Base-by-base conservation (phyloP, 1,139 yeast species). In the Geotrichum aggregatum region DNA sequence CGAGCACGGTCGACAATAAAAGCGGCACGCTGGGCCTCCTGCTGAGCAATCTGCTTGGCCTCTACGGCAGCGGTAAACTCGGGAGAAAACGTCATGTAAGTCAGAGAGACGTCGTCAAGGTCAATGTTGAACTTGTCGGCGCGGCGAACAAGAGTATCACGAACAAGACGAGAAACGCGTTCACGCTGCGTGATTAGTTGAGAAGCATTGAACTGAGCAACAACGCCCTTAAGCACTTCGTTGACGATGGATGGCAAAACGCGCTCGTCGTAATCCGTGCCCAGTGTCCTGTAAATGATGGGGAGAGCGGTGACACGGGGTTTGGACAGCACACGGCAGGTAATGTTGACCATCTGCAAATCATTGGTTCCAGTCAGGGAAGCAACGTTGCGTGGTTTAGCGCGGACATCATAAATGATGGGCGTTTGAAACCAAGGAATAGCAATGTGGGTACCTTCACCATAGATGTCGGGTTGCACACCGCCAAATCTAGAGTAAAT, bases 31-130 rank as follows among this genome's bases (percentile, higher is more conserved):
- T 92, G 97, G 28, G 98, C 98, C 69, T 92, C 98, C 75, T 92
- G 99, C 72, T 94, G 98, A 34, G 99, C 98, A 70, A 92, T 92
- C 74, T 92, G 98, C 73, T 92, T 92, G 55, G 97, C 96, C 74
- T 92, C 99, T 50, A 92, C 99, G 1, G 99, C 98, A 46, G 85
- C 83, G 52, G 98, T 91, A 71, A 92, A 92, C 71, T 92, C 98
- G 24, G 99, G 99, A 2, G 96, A 87, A 71, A 92, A 92, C 1
- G 97, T 87, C 97, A 92, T 94, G 65, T 75, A 87, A 1, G 98
- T 92, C 66, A 91, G 79, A 5, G 98, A 92, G 47, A 94, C 98
- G 71, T 92, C 98, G 70, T 92, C 99, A 63, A 92, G 77, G 59
- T 81, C 70, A 60, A 92, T 82, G 72, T 88, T 87, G 76, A 92